Evolutionary conservation across 768 basidiomycete species (phyloP).

Genomic region (Glaciozyma antarctica): DNA sequence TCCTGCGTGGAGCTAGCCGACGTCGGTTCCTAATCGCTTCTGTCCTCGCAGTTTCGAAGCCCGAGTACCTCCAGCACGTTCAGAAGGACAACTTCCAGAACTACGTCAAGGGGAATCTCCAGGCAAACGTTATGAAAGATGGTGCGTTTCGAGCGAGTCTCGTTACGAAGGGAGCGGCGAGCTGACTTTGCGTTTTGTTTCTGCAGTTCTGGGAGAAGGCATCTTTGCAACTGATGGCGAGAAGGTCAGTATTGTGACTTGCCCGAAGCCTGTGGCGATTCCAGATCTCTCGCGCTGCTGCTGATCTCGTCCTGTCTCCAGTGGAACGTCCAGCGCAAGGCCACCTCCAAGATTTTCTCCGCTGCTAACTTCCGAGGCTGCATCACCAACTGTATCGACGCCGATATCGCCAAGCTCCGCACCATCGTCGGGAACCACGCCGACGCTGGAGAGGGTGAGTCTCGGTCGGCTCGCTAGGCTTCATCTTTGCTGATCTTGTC

Average conservation of each 20-base stretch:
- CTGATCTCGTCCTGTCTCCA: background rate
- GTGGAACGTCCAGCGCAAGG: conserved; percentile 9
- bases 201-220: background rate
- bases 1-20: background rate
- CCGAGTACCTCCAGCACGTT: conserved; percentile 6
- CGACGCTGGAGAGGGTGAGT: background rate
- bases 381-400: conserved; percentile 3
- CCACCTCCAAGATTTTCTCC: conserved; percentile 3
- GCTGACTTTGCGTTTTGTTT: background rate
- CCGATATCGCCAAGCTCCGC: background rate
- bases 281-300: background rate
- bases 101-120: conserved; percentile 6
- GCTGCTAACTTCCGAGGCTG: conserved; percentile 1
- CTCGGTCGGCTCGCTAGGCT: no score
- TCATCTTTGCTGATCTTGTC: background rate
- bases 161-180: background rate
- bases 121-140: background rate
- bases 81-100: conserved; percentile 18
- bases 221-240: conserved; percentile 3
- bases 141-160: background rate
- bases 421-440: background rate
- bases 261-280: background rate
- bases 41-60: no score
- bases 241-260: no score
- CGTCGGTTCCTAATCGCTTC: background rate